phyloP scores from a whole-genome alignment of 768 basidiomycete genomes.

The Calocera viscosa region DNA sequence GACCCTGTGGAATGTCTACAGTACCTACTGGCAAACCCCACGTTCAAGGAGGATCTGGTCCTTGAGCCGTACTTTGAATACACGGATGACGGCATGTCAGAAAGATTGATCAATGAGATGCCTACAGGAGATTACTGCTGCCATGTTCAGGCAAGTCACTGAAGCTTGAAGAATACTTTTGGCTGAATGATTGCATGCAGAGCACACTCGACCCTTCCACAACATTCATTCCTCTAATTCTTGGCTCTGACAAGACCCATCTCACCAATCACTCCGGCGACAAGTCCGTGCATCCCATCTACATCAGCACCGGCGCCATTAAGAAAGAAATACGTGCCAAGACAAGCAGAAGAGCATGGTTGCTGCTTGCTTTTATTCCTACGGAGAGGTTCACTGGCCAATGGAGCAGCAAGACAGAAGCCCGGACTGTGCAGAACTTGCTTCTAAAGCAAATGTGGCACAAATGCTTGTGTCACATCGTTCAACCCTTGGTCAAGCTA shows the following conservation, averaged over 20 bases:
- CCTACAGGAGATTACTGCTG: background rate
- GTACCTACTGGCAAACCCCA: conserved; percentile 22
- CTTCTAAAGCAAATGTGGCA: background rate
- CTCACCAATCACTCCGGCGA: conserved; percentile 26
- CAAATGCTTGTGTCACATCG: background rate
- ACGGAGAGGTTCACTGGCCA: background rate
- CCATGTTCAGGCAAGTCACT: background rate
- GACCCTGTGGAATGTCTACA: conserved; percentile 24
- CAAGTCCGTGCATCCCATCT: conserved; percentile 25
- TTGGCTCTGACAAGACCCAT: conserved; percentile 29
- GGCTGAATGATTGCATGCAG: background rate
- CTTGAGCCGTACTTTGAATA: background rate
- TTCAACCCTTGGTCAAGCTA: background rate
- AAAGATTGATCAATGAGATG: conserved; percentile 1
- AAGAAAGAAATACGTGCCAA: conserved; percentile 23
- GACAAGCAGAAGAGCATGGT: background rate
- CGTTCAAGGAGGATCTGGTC: conserved; percentile 16
- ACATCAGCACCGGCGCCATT: conserved; percentile 28
- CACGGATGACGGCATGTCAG: background rate
- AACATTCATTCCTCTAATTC: conserved; percentile 24
- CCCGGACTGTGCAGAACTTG: background rate
- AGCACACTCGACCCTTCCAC: background rate
- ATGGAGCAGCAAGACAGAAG: background rate
- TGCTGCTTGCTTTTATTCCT: background rate
- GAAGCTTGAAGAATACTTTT: background rate